These are phyloP conservation scores for Boletus smithii DNA, from an alignment of 1,284 basidiomycete genomes.

Conservation along the genomic window DNA sequence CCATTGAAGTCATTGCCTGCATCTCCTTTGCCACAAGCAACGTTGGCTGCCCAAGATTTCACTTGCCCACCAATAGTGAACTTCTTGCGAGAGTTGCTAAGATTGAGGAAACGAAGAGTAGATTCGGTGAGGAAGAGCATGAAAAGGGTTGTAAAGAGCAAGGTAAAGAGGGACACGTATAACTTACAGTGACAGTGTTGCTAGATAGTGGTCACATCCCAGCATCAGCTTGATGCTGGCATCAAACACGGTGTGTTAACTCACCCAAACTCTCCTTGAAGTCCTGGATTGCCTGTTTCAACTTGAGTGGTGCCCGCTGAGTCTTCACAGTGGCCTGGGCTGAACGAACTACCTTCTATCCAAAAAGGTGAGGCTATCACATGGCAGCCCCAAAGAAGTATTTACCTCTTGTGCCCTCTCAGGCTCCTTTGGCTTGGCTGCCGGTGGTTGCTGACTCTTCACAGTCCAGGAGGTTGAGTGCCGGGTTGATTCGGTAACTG, in stretches of 20 bases:
- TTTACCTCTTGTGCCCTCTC: not conserved
- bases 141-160: not conserved
- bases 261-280: not conserved
- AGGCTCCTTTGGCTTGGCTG: not conserved
- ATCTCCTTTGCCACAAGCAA: not conserved
- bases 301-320: not conserved
- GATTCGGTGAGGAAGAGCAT: not conserved
- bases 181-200: not conserved
- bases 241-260: not conserved
- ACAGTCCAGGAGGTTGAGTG: not conserved
- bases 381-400: not conserved
- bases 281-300: not conserved
- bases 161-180: not conserved
- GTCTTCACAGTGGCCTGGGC: not conserved
- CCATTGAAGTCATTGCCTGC: too few species aligned
- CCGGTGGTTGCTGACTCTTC: not conserved
- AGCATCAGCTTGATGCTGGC: not conserved
- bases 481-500: not conserved
- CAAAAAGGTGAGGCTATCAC: not conserved
- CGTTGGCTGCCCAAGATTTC: not conserved
- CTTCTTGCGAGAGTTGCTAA: not conserved
- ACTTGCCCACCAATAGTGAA: not conserved
- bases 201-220: not conserved
- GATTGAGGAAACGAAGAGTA: not conserved
- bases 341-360: not conserved